Conservation (phyloP, 495 filamentous ascomycete species). For the Hyaloscypha bicolor region DNA sequence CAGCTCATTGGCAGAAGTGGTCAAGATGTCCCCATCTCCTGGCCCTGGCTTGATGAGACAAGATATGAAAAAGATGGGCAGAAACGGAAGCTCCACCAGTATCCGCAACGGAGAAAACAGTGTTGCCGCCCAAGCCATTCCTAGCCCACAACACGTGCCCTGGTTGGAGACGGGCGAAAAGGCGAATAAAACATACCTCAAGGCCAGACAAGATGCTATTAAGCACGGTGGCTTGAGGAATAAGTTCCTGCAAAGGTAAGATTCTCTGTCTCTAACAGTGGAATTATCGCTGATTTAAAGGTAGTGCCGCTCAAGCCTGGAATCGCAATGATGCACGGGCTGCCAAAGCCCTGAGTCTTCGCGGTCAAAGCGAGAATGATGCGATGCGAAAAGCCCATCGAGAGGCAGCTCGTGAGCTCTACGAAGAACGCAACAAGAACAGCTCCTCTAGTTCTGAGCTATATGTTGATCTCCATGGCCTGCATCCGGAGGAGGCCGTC, state of each 20-base stretch:
- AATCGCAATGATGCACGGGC: conserved; percentile 96
- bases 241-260: conserved; percentile 93
- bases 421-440: conserved; percentile 92
- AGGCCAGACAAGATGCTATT: conserved; percentile 90
- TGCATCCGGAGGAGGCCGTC: conserved; percentile 96
- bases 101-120: conserved; percentile 73
- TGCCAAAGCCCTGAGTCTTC: conserved; percentile 89
- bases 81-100: conserved; percentile 56
- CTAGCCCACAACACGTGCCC: conserved; percentile 86
- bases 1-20: conserved; percentile 89
- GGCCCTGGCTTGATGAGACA: conserved; percentile 47
- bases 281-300: conserved; percentile 31
- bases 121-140: conserved; percentile 78
- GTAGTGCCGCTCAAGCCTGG: conserved; percentile 98
- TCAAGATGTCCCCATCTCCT: conserved; percentile 89
- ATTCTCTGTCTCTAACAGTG: not conserved
- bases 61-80: conserved; percentile 51
- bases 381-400: conserved; percentile 97
- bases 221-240: conserved; percentile 94
- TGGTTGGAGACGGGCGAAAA: conserved; percentile 95
- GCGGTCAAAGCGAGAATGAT: conserved; percentile 95
- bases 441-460: conserved; percentile 63
- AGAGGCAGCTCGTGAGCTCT: conserved; percentile 87
- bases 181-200: conserved; percentile 91
- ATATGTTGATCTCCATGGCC: conserved; percentile 93